A percentile compares a stretch with the other conserved stretches of the same genome.
These are phyloP conservation scores for Grosmannia huntii DNA, from an alignment of 2,329 filamentous ascomycete species.

Conservation along the genomic window DNA sequence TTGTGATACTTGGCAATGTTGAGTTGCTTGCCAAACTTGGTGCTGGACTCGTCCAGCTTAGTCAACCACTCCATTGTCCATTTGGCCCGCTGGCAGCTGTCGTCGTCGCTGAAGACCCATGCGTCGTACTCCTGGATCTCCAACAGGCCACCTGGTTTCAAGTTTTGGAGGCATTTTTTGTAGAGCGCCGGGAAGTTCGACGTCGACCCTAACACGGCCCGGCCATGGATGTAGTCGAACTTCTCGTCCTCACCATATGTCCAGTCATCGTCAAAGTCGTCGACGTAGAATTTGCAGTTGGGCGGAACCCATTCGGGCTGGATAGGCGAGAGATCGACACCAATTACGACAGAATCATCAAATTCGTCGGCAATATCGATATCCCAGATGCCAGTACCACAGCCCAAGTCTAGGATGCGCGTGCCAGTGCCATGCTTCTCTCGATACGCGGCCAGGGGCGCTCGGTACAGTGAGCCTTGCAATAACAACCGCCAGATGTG, in stretches of 20 bases:
- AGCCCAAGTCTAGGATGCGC: conserved; percentile 28
- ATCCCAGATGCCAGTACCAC: conserved; percentile 50
- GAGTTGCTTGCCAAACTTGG: conserved; percentile 8
- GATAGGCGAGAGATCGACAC: conserved; percentile 54
- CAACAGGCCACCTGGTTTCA: conserved; percentile 38
- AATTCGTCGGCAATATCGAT: conserved; percentile 41
- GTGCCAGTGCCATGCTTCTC: neutral
- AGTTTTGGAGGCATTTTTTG: conserved; percentile 16
- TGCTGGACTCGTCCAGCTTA: conserved; percentile 5
- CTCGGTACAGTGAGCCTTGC: conserved; percentile 25
- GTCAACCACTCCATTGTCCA: conserved; percentile 11
- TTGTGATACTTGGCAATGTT: conserved; percentile 10
- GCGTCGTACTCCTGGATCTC: conserved; percentile 36
- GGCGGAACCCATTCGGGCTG: conserved; percentile 52
- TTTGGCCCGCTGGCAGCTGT: conserved; percentile 20
- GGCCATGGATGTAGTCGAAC: conserved; percentile 42
- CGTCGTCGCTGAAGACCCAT: conserved; percentile 14
- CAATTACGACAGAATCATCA: conserved; percentile 35
- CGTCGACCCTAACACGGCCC: conserved; percentile 35
- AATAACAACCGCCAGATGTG: conserved; percentile 36
- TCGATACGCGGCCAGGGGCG: neutral
- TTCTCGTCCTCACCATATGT: conserved; percentile 13
- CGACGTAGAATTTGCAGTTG: conserved; percentile 64
- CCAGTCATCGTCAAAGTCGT: conserved; percentile 24
- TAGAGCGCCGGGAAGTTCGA: conserved; percentile 32